Evolutionary conservation across 768 basidiomycete genomes (phyloP).

Genomic region (Trametes sanguinea): DNA sequence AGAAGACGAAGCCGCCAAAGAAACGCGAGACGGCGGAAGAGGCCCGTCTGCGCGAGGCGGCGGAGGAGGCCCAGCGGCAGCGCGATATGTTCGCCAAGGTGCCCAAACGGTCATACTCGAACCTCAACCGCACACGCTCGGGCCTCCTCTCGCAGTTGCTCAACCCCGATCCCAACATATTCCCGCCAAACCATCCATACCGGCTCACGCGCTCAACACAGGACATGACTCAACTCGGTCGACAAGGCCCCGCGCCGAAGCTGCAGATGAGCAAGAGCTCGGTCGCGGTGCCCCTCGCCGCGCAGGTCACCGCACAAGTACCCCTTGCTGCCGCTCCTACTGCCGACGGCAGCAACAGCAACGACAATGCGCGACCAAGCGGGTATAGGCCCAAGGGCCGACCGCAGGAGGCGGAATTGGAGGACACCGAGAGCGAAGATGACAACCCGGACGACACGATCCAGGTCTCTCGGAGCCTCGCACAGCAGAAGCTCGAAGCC

Average conservation of each 20-base stretch:
- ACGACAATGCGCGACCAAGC: conserved; percentile 17
- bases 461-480: conserved; percentile 65
- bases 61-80: conserved; percentile 61
- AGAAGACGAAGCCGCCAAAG: conserved; percentile 21
- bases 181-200: conserved; percentile 63
- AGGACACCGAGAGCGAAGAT: conserved; percentile 53
- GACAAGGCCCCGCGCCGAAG: conserved; percentile 19
- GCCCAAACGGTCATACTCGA: conserved; percentile 64
- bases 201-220: conserved; percentile 50
- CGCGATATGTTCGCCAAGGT: conserved; percentile 75
- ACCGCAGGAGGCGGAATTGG: conserved; percentile 66
- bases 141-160: conserved; percentile 70
- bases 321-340: conserved; percentile 21
- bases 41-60: conserved; percentile 51
- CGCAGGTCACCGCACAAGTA: conserved; percentile 45
- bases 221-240: conserved; percentile 42
- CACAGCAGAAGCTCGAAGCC: conserved; percentile 64
- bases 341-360: conserved; percentile 24
- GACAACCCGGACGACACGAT: conserved; percentile 53
- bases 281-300: conserved; percentile 59
- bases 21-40: conserved; percentile 27
- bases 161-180: conserved; percentile 66
- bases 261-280: conserved; percentile 57
- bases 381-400: conserved; percentile 67
- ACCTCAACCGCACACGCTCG: conserved; percentile 51